Base-by-base conservation (phyloP, 805 yeast genomes). In the Metschnikowia henanensis region DNA sequence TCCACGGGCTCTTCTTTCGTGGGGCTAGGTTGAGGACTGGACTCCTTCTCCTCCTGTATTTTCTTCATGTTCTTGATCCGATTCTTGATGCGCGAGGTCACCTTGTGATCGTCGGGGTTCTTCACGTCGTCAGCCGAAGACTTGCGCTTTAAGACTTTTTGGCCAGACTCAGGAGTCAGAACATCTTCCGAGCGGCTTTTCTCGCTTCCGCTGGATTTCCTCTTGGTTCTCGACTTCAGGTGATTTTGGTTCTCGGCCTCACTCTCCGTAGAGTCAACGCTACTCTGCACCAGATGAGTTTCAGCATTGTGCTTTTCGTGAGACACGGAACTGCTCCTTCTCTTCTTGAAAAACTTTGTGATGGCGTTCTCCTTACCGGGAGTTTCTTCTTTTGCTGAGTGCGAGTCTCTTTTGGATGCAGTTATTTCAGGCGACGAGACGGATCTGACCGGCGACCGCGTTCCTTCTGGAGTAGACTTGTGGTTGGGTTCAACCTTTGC, bases 291-390 rank as follows among this genome's bases (percentile, higher is more conserved):
- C 25, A 35, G 43, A 12, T 29, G 9, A 3, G 16, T 25, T 5
- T 41, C 45, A 18, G 21, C 12, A 6, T 17, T 25, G 8, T 23
- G 23, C 28, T 35, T 45, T 6, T 52, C 56, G 18, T 40, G 46
- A 1, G 53, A 42, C 2, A 41, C 45, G 2, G 55, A 55, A 22
- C 47, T 55, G 34, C 61, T 54, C 36, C 65, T 54, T 35, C 54
- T 53, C 49, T 64, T 62, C 55, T 66, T 70, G 57, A 72, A 72
- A 13, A 72, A 58, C 50, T 71, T 70, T 19, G 66, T 51, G 23
- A 72, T 69, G 35, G 70, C 66, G 46, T 68, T 72, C 39, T 68
- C 75, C 48, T 68, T 68, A 1, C 65, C 68, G 9, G 49, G 43
- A 4, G n/a, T 16, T 7, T 47, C 52, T 20, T 40, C 41, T 41